Percentiles rank a stretch among this genome's conserved stretches.
Evolutionary conservation across 768 basidiomycete species (phyloP).

Genomic region (Crassisporium funariophilum): DNA sequence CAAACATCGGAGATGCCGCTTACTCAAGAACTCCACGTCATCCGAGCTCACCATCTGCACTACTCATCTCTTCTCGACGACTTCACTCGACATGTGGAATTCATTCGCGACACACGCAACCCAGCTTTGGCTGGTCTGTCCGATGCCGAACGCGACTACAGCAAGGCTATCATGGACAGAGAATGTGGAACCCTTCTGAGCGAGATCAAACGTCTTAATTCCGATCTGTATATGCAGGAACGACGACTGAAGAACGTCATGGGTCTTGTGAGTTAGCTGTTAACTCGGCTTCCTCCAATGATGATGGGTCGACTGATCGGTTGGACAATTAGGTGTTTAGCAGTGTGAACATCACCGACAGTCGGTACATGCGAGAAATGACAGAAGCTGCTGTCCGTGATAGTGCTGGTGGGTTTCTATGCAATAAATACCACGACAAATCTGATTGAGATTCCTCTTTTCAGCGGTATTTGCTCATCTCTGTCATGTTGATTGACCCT

Average conservation of each 20-base stretch:
- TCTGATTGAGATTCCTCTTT: neutral
- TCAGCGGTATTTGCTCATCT: conserved; percentile 20
- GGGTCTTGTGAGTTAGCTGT: conserved; percentile 42
- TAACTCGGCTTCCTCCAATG: neutral
- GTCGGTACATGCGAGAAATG: conserved; percentile 50
- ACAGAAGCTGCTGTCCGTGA: conserved; percentile 54
- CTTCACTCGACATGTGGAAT: conserved; percentile 52
- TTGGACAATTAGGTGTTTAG: conserved; percentile 61
- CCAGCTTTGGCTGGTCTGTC: conserved; percentile 49
- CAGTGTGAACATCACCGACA: conserved; percentile 59
- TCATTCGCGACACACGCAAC: conserved; percentile 50
- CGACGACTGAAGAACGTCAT: conserved; percentile 53
- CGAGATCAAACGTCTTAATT: conserved; percentile 50
- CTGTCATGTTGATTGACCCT: neutral
- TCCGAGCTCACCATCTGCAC: conserved; percentile 62
- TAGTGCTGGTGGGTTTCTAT: conserved; percentile 41
- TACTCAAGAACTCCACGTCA: conserved; percentile 56
- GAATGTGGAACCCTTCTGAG: conserved; percentile 53
- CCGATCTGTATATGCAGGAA: conserved; percentile 46
- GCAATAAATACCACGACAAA: neutral
- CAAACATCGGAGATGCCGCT: conserved; percentile 42
- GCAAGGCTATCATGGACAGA: conserved; percentile 36
- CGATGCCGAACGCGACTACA: conserved; percentile 28
- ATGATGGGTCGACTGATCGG: neutral
- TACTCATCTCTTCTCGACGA: conserved; percentile 58